Evolutionary conservation across 495 filamentous ascomycete genomes (phyloP).

Genomic region (Penicillium turbatum): DNA sequence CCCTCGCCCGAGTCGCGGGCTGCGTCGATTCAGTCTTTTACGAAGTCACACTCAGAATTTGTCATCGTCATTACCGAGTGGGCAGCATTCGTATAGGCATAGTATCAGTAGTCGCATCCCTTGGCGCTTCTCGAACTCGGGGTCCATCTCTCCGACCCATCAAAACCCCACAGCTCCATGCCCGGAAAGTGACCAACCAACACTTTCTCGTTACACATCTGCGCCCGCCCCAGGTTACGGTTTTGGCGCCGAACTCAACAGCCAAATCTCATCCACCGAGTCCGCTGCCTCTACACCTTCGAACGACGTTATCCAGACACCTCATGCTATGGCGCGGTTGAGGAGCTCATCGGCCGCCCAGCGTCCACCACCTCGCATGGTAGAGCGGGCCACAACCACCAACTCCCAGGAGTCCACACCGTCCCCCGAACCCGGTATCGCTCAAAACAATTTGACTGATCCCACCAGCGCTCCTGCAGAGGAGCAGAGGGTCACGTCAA

Average conservation of each 20-base stretch:
- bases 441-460: slow-evolving; percentile 13
- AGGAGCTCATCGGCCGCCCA: slow-evolving; percentile 27
- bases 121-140: slow-evolving; percentile 36
- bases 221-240: slow-evolving; percentile 28
- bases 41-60: slow-evolving; percentile 65
- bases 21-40: slow-evolving; percentile 71
- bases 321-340: slow-evolving; percentile 34
- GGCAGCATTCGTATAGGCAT: slow-evolving; percentile 27
- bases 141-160: slow-evolving; percentile 21
- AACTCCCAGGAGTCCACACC: slow-evolving; percentile 26
- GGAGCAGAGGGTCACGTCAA: slow-evolving; percentile 13
- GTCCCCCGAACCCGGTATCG: slow-evolving; percentile 17
- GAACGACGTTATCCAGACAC: slow-evolving; percentile 21
- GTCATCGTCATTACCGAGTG: slow-evolving; percentile 24
- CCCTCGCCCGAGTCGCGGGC: slow-evolving; percentile 50
- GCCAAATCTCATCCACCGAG: slow-evolving; percentile 24
- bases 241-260: slow-evolving; percentile 21
- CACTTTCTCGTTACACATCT: slow-evolving; percentile 36
- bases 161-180: slow-evolving; percentile 30
- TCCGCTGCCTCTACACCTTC: slow-evolving; percentile 29
- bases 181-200: slow-evolving; percentile 33
- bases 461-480: slow-evolving; percentile 20
- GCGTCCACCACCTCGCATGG: slow-evolving; percentile 25
- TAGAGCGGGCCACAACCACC: slow-evolving; percentile 17
- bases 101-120: slow-evolving; percentile 36